Conservation (phyloP, 2,329 filamentous ascomycete genomes). For the Chaetomium sp. region DNA sequence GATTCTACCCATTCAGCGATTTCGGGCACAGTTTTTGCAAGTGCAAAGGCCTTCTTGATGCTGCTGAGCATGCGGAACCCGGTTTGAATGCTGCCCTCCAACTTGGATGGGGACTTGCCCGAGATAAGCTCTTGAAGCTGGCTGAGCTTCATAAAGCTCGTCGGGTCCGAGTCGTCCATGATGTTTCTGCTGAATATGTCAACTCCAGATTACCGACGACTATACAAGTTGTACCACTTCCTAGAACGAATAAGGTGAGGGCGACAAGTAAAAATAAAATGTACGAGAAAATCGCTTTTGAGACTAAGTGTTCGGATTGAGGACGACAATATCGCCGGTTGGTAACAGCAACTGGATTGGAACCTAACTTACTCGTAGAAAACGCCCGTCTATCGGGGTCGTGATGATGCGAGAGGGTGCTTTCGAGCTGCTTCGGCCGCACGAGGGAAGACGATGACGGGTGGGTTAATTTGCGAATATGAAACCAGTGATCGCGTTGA, state of each 20-base stretch:
- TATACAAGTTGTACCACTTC: no score
- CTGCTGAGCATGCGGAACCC: neutral
- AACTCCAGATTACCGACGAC: neutral
- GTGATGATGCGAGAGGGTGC: neutral
- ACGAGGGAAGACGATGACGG: neutral
- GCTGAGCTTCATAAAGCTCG: neutral
- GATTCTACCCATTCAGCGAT: constrained; percentile 30
- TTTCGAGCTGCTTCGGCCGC: neutral
- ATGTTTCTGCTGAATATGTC: neutral
- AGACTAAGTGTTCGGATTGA: neutral
- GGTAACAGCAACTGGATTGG: neutral
- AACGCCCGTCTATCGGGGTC: neutral
- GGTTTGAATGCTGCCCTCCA: neutral
- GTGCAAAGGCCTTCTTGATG: neutral
- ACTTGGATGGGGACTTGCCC: neutral
- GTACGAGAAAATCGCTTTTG: neutral
- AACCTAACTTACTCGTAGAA: neutral
- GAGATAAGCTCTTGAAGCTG: neutral
- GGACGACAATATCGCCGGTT: neutral
- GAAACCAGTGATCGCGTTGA: neutral
- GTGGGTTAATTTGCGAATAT: neutral
- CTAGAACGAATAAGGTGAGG: neutral
- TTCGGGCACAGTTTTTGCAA: neutral
- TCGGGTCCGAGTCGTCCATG: neutral
- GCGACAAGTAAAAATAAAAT: neutral